Percentiles rank a stretch among this genome's conserved stretches.
These are phyloP conservation scores for Coemansia sp. DNA, from an alignment of 192 early-diverging fungal genomes.

Conservation along the genomic window DNA sequence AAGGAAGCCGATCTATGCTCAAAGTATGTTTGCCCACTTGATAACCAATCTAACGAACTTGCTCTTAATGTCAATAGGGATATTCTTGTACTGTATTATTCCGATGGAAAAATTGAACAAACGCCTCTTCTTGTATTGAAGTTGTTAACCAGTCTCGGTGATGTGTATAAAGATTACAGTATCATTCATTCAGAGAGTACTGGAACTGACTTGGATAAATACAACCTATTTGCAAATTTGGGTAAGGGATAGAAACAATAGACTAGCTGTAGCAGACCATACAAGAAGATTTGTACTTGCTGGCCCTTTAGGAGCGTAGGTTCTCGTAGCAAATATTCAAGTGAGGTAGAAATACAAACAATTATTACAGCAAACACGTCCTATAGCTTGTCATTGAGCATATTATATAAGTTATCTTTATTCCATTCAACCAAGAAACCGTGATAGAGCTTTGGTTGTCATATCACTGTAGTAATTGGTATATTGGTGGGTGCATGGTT, in stretches of 20 bases:
- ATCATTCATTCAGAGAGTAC: neutral
- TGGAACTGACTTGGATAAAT: neutral
- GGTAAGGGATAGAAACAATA: neutral
- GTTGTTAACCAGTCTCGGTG: neutral
- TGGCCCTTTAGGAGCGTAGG: too few species aligned
- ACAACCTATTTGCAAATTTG: neutral
- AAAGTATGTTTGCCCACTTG: neutral
- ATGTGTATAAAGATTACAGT: neutral
- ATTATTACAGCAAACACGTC: too few species aligned
- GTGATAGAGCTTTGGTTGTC: neutral
- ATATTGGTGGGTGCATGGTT: neutral
- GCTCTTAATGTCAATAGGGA: neutral
- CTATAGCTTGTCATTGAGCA: too few species aligned
- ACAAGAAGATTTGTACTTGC: too few species aligned
- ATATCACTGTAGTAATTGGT: neutral
- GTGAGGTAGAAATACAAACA: too few species aligned
- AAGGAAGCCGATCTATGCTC: neutral
- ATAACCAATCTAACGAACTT: neutral
- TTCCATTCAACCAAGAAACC: too few species aligned
- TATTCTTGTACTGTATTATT: neutral
- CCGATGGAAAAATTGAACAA: neutral
- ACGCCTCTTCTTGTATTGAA: neutral
- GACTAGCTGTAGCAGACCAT: neutral
- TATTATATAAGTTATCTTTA: too few species aligned
- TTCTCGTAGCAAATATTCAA: too few species aligned